Conservation (phyloP, 1,284 basidiomycete species). For the Amylostereum chailletii region DNA sequence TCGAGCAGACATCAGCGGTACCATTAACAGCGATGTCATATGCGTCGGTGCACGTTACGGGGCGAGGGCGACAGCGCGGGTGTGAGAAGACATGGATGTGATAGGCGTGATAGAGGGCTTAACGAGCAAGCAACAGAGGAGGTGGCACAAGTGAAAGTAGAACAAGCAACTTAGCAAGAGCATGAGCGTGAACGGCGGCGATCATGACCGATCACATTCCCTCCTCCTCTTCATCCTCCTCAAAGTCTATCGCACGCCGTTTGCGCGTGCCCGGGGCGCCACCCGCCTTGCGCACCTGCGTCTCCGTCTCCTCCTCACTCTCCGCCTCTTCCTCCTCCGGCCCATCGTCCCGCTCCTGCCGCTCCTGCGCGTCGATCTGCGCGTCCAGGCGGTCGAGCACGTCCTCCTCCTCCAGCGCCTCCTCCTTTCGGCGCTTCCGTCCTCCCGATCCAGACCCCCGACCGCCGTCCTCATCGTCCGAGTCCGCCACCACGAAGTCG, state of each 20-base stretch:
- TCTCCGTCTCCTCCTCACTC: constrained; percentile 67
- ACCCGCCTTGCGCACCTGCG: constrained; percentile 45
- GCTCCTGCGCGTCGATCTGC: constrained; percentile 31
- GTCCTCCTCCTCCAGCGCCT: constrained; percentile 50
- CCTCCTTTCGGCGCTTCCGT: constrained; percentile 30
- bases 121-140: too few species aligned
- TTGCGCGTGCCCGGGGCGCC: constrained; percentile 44
- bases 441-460: constrained; percentile 21
- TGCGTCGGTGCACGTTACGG: too few species aligned
- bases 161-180: too few species aligned
- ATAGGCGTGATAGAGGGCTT: too few species aligned
- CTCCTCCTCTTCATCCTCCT: constrained; percentile 51
- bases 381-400: constrained; percentile 53
- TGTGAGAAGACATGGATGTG: too few species aligned
- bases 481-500: constrained; percentile 74
- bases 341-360: constrained; percentile 15
- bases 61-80: too few species aligned
- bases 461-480: constrained; percentile 49
- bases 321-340: constrained; percentile 38
- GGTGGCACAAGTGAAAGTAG: too few species aligned
- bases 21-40: too few species aligned
- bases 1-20: too few species aligned
- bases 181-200: not conserved
- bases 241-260: constrained; percentile 46
- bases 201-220: constrained; percentile 12